Evolutionary conservation across 176 grass and related monocot genomes (phyloP).

Genomic region (Cenchrus americanus): DNA sequence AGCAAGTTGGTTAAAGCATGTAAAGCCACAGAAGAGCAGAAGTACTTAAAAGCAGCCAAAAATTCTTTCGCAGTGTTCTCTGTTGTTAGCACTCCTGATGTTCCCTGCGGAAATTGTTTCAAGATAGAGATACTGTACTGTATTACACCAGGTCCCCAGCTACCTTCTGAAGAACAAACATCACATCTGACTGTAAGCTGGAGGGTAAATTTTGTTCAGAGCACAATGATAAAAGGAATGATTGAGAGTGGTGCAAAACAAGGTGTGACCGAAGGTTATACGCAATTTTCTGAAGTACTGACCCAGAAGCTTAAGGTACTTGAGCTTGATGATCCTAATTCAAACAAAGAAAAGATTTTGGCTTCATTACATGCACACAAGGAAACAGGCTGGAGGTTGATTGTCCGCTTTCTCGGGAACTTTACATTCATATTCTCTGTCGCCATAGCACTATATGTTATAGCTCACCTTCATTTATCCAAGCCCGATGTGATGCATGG

Average conservation of each 20-base stretch:
- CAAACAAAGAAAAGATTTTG: slow-evolving; percentile 77
- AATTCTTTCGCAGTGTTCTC: slow-evolving; percentile 68
- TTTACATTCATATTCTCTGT: slow-evolving; percentile 83
- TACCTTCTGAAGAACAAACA: slow-evolving; percentile 67
- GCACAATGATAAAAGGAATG: slow-evolving; percentile 95
- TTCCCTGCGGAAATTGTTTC: slow-evolving; percentile 83
- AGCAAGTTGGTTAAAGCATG: slow-evolving; percentile 91
- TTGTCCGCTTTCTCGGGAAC: slow-evolving; percentile 81
- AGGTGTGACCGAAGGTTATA: slow-evolving; percentile 76
- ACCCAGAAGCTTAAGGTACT: slow-evolving; percentile 66
- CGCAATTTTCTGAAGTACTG: slow-evolving; percentile 76
- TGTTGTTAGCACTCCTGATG: slow-evolving; percentile 82
- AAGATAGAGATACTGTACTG: slow-evolving; percentile 74
- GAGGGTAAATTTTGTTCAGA: slow-evolving; percentile 83
- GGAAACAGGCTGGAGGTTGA: slow-evolving; percentile 73
- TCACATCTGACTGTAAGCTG: slow-evolving; percentile 79
- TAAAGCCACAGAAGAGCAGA: slow-evolving; percentile 88
- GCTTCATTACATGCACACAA: slow-evolving; percentile 69
- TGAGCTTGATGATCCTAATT: slow-evolving; percentile 75
- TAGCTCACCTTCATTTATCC: slow-evolving; percentile 81
- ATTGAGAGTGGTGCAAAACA: slow-evolving; percentile 92
- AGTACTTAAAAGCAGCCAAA: slow-evolving; percentile 71
- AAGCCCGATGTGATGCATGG: slow-evolving; percentile 67
- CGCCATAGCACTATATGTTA: slow-evolving; percentile 60
- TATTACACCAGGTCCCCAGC: slow-evolving; percentile 67